A percentile compares a stretch with the other conserved stretches of the same genome.
Evolutionary conservation across 169 alveolate genomes (phyloP).

Genomic region (Neospora caninum): DNA sequence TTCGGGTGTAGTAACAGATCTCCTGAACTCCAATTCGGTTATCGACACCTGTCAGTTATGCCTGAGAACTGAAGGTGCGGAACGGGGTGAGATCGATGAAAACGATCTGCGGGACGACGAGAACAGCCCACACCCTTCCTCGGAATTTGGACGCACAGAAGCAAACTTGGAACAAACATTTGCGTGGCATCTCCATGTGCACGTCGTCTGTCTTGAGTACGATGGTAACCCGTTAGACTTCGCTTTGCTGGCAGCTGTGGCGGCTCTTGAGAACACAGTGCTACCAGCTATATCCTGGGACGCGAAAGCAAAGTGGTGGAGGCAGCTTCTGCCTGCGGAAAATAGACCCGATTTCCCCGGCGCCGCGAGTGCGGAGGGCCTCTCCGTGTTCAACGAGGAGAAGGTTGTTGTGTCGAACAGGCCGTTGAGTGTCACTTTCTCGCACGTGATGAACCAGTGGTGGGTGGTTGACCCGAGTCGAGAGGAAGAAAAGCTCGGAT

Average conservation of each 20-base stretch:
- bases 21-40: background rate
- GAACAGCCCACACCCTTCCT: background rate
- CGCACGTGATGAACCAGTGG: background rate
- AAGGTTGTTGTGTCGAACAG: background rate
- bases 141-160: background rate
- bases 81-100: background rate
- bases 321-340: background rate
- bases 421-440: conserved; percentile 9
- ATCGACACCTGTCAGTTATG: background rate
- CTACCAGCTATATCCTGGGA: conserved; percentile 23
- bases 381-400: background rate
- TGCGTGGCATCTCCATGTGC: conserved; percentile 13
- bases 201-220: conserved; percentile 42
- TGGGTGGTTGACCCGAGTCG: conserved; percentile 26
- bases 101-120: background rate
- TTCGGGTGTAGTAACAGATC: background rate
- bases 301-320: conserved; percentile 4
- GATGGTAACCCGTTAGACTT: conserved; percentile 32
- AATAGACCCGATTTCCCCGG: background rate
- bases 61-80: background rate
- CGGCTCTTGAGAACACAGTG: background rate
- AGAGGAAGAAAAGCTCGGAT: conserved; percentile 7
- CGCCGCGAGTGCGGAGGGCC: background rate
- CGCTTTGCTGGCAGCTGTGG: conserved; percentile 36
- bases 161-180: background rate